Evolutionary conservation across 495 filamentous ascomycete species (phyloP), one percentile per base, ranked within the genome.

Genomic region (Diplogelasinospora grovesii): DNA sequence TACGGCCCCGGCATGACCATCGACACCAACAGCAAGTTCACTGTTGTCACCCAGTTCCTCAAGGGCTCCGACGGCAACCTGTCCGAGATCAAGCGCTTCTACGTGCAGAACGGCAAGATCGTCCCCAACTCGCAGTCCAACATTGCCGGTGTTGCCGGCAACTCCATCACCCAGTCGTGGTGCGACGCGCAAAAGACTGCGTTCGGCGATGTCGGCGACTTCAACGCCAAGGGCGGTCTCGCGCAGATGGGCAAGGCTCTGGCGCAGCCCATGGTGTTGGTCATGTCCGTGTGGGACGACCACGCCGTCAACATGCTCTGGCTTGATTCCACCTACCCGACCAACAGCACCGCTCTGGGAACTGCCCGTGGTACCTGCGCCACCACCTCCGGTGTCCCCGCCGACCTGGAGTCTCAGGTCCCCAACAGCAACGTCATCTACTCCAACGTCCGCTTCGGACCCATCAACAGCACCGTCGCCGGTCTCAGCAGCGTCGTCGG

Each of bases 261-360:
- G 20, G 59, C 53, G 11, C 30, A 66, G 16, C 76, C 73, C 43
- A 82, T 86, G 79, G 84, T 85, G 34, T 73, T 88, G n/a, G 82
- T 83, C 58, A 73, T 89, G 75, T 79, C 74, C 51, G 56, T 88
- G 56, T 88, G 84, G 84, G 82, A 86, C 56, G 84, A 88, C 66
- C 76, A 89, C 64, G 64, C 71, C 56, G 65, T 72, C 64, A 74
- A 85, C 68, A 90, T 89, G 86, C 73, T 83, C 50, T 90, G 86
- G 86, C 79, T 92, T 53, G 85, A 89, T 70, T 79, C 78, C 57
- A 74, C 66, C 62, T 87, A 80, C 69, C 86, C 85, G 3, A 62
- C 70, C 27, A 69, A 71, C 52, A 61, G 49, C n/a, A 61, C 68
- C 43, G 53, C 52, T 8, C 33, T 14, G 23, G 86, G 86, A 60